Conservation (phyloP, 805 yeast species). For the Candida michaelii region DNA sequence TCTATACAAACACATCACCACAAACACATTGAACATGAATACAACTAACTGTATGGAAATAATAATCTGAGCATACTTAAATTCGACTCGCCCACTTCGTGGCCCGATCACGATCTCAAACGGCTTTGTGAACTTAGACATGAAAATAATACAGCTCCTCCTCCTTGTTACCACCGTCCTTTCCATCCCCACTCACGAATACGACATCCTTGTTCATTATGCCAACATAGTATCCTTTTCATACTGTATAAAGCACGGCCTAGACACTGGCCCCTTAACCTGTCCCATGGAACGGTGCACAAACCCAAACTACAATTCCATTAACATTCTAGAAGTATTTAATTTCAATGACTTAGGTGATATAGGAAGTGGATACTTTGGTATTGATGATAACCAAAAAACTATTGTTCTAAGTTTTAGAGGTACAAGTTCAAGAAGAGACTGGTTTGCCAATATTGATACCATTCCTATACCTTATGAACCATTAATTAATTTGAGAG, state of each 20-base stretch:
- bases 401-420: constrained; percentile 54
- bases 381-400: constrained; percentile 44
- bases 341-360: constrained; percentile 43
- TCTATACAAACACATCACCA: too few relatives aligned
- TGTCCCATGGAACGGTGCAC: constrained; percentile 30
- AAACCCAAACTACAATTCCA: constrained; percentile 18
- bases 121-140: too few relatives aligned
- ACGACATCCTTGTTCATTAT: constrained; percentile 26
- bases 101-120: too few relatives aligned
- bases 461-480: constrained; percentile 46
- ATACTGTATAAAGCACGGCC: constrained; percentile 36
- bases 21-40: too few relatives aligned
- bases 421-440: constrained; percentile 62
- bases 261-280: constrained; percentile 24
- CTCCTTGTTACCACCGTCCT: neutral
- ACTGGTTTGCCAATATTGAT: constrained; percentile 61
- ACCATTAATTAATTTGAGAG: constrained; percentile 36
- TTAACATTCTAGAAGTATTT: constrained; percentile 41
- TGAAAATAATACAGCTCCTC: too few relatives aligned
- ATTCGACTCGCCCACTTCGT: too few relatives aligned
- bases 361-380: constrained; percentile 55
- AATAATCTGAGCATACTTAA: too few relatives aligned
- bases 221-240: constrained; percentile 37
- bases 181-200: constrained; percentile 8
- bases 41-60: too few relatives aligned